Conservation (phyloP, 83 land plant species). For the Thuja plicata region DNA sequence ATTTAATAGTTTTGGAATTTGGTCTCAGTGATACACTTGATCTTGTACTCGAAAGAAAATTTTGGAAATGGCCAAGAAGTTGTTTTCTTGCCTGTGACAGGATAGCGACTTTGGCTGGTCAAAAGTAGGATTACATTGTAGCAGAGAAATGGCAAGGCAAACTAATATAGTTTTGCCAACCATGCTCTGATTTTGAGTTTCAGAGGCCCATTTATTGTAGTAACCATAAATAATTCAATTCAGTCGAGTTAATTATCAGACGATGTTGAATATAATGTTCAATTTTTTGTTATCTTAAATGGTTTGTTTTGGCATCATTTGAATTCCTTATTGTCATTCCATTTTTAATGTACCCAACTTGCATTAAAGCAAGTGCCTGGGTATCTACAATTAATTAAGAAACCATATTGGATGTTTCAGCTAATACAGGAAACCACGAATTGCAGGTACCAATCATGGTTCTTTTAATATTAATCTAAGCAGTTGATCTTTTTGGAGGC, state of each 20-base stretch:
- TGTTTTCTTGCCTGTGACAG: not conserved
- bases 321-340: not conserved
- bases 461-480: not conserved
- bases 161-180: not conserved
- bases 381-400: not conserved
- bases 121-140: not conserved
- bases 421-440: not conserved
- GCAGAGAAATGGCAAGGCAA: not conserved
- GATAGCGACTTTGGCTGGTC: not conserved
- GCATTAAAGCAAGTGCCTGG: not conserved
- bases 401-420: not conserved
- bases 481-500: not conserved
- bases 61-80: not conserved
- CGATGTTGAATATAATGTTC: not conserved
- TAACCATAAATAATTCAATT: not conserved
- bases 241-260: not conserved
- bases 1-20: not conserved
- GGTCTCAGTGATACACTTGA: not conserved
- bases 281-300: not conserved
- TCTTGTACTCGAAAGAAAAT: not conserved
- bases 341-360: not conserved
- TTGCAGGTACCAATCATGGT: not conserved
- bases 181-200: slow-evolving; percentile 6
- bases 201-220: not conserved
- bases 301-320: not conserved